Evolutionary conservation across 2,329 filamentous ascomycete species (phyloP), one percentile per base, ranked within the genome.

Genomic region (Zymoseptoria crescenta): DNA sequence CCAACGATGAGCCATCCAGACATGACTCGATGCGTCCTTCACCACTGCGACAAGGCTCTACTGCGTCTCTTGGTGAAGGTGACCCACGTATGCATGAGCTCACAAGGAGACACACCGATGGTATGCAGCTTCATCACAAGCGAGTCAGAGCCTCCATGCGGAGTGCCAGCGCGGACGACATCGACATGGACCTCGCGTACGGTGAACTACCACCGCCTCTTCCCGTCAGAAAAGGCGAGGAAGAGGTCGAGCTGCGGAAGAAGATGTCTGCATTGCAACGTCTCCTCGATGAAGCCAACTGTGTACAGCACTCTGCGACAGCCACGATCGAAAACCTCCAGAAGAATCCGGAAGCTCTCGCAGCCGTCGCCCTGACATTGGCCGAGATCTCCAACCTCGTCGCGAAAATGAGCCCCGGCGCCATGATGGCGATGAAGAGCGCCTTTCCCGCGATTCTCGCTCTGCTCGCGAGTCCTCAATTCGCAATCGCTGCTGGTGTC

Each of bases 181-280:
- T 96, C 67, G 93, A 96, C 70, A 91, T 96, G 89, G 82, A 96
- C 71, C 80, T 97, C 7, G 93, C 93, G 7, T 97, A 96, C 69
- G 93, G 93, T 60, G 86, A 89, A 56, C 29, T 28, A 27, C 89
- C 88, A 1, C 85, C 89, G 58, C 83, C 91, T 67, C 74, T 90
- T 10, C 77, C 75, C 72, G 76, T 69, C 56, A 74, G 73, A 66
- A 77, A 68, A 55, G 71, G 76, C 48, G 68, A 79, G 56, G 76
- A 82, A 49, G 80, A 87, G 45, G 75, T 77, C 10, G 83, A 86
- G 59, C 77, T 89, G 54, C 82, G 84, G 64, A 82, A 78, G 19
- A 84, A 96, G 52, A 85, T 96, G 60, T 81, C 79, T 60, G 86
- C 84, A 65, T 86, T 96, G 52, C 91, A 96, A 72, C 76, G 78